Evolutionary conservation across 208 protist species (phyloP).

Genomic region (Trypanosomatidae sp.): DNA sequence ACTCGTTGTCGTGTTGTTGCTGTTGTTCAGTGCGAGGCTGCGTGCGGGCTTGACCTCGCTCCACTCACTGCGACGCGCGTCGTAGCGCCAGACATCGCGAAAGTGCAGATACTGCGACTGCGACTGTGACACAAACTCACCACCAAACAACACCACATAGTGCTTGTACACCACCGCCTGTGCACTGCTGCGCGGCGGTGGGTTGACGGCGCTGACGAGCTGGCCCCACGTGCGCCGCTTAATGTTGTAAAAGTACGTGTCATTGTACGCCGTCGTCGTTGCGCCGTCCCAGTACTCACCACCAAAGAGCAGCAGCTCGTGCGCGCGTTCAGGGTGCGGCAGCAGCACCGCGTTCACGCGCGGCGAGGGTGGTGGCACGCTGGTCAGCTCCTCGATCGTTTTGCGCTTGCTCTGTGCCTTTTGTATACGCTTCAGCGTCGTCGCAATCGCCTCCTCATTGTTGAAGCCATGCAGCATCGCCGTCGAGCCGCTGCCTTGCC

Average conservation of each 20-base stretch:
- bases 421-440: constrained; percentile 66
- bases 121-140: constrained; percentile 88
- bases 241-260: constrained; percentile 75
- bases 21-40: no score
- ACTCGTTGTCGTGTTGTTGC: no score
- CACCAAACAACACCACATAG: constrained; percentile 75
- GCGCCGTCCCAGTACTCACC: constrained; percentile 86
- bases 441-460: constrained; percentile 79
- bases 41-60: constrained; percentile 69
- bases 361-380: constrained; percentile 41
- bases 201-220: constrained; percentile 47
- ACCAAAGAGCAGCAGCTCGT: constrained; percentile 84
- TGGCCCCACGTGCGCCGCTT: constrained; percentile 51
- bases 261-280: constrained; percentile 78
- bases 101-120: constrained; percentile 89
- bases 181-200: constrained; percentile 65
- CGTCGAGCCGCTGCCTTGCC: neutral
- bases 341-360: constrained; percentile 75
- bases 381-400: constrained; percentile 43
- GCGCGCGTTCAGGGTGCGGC: constrained; percentile 47
- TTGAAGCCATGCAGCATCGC: constrained; percentile 27
- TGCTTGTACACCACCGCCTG: constrained; percentile 80
- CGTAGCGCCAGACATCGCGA: constrained; percentile 82
- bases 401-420: constrained; percentile 55
- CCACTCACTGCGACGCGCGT: constrained; percentile 65